A percentile compares a stretch with the other conserved stretches of the same genome.
phyloP scores from a whole-genome alignment of 1,284 basidiomycete genomes.

The Gymnopus androsaceus region DNA sequence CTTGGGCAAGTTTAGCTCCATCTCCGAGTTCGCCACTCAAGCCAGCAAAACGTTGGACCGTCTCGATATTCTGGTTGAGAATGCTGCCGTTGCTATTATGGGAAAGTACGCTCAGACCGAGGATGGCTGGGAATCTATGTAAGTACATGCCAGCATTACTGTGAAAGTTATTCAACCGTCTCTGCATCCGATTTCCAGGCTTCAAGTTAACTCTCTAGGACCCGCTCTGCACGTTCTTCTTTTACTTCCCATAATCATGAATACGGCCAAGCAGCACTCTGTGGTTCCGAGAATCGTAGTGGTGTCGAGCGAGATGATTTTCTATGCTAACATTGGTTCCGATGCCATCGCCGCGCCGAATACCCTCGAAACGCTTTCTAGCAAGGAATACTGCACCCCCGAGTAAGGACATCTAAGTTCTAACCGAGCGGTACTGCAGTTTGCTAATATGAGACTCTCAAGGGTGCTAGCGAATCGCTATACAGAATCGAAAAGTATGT shows the following conservation, averaged over 20 bases:
- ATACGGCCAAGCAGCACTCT: conserved; percentile 33
- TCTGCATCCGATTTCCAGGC: conserved; percentile 18
- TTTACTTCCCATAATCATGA: conserved; percentile 42
- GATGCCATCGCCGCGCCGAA: conserved; percentile 26
- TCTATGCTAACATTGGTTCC: conserved; percentile 26
- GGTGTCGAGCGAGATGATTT: conserved; percentile 42
- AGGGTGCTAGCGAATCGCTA: too few relatives aligned
- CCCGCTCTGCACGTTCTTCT: conserved; percentile 34
- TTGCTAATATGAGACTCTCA: too few relatives aligned
- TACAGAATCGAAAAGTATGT: conserved; percentile 37
- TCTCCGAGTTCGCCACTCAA: conserved; percentile 37
- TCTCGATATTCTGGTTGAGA: conserved; percentile 43
- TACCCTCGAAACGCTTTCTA: conserved; percentile 32
- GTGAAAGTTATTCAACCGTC: neutral
- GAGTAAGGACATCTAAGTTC: neutral
- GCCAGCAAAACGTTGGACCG: conserved; percentile 37
- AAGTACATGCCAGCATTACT: conserved; percentile 24
- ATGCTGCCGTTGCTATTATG: conserved; percentile 32
- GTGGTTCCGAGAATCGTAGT: conserved; percentile 37
- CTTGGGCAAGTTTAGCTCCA: conserved; percentile 38
- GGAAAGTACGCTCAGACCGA: conserved; percentile 26
- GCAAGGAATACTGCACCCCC: conserved; percentile 29
- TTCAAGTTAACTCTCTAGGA: conserved; percentile 5
- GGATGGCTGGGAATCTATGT: conserved; percentile 43
- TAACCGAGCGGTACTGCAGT: too few relatives aligned